These are phyloP conservation scores for Lodderomyces pseudojiufengensis DNA, from an alignment of 1,139 yeast species.

Conservation along the genomic window DNA sequence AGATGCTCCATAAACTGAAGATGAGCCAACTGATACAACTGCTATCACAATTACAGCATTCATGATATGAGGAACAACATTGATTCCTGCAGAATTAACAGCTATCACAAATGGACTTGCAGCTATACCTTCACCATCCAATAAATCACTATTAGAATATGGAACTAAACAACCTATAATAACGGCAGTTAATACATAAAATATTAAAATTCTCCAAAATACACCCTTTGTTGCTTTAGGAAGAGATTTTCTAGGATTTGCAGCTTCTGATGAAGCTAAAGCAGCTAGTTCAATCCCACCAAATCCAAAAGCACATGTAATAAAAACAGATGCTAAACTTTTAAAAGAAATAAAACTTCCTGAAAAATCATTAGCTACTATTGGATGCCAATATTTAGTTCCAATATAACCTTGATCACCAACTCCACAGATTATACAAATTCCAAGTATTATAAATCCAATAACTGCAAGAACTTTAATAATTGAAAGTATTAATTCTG, in stretches of 20 bases:
- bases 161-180: conserved; percentile 48
- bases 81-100: conserved; percentile 35
- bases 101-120: conserved; percentile 45
- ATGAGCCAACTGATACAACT: conserved; percentile 52
- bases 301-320: conserved; percentile 82
- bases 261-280: conserved; percentile 81
- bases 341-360: conserved; percentile 80
- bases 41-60: conserved; percentile 51
- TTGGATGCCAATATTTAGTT: conserved; percentile 41
- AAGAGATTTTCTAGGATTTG: conserved; percentile 61
- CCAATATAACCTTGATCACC: conserved; percentile 43
- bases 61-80: conserved; percentile 47
- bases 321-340: conserved; percentile 80
- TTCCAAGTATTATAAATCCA: conserved; percentile 40
- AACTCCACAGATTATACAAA: conserved; percentile 41
- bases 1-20: conserved; percentile 54
- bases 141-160: conserved; percentile 31
- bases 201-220: conserved; percentile 66
- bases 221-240: conserved; percentile 76
- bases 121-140: conserved; percentile 30
- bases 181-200: conserved; percentile 48
- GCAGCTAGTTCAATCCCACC: conserved; percentile 61
- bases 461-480: conserved; percentile 42
- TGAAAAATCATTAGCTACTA: conserved; percentile 54
- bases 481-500: conserved; percentile 38